Evolutionary conservation across 2,329 filamentous ascomycete species (phyloP), one percentile per base, ranked within the genome.

Genomic region (Fusarium robinianum): DNA sequence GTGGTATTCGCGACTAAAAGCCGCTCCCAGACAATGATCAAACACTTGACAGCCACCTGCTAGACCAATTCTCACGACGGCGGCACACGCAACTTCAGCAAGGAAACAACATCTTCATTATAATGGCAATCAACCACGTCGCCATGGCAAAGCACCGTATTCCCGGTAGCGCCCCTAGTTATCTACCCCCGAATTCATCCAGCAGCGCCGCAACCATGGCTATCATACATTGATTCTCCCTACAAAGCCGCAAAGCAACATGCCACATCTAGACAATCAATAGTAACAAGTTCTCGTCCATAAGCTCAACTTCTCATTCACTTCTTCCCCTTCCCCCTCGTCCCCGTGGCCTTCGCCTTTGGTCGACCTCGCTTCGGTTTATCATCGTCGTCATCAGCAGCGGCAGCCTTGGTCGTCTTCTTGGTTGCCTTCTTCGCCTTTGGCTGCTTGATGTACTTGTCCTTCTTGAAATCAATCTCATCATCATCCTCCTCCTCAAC

Each of bases 381-480:
- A 8, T 78, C 55, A 8, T 72, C 76, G 1, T 75, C 75, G 14
- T 74, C 76, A 12, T 70, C 72, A 6, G 73, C 74, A 9, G 71
- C 70, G 29, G 65, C 68, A 21, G 68, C 70, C 42, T 75, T 76
- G 30, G 49, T 69, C 1, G 67, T 49, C 54, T 72, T 74, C 61
- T 74, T 74, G n/a, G 68, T 62, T 6, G 61, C 25, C 64, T 81
- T 80, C 62, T 81, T 82, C 5, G 69, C 83, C 76, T 96, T 96
- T 9, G 92, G 89, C 64, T 87, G 80, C 68, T 94, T 95, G 66
- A 97, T 91, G 63, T 95, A 96, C 69, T 96, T 97, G 70, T 99
- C 94, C 65, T 92, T 95, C 63, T 87, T 90, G 37, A 97, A 67
- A 64, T 95, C 90, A n/a, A 84, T 72, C 39, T 61, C 53, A 21